These are phyloP conservation scores for Plectosphaerella sp. DNA, from an alignment of 2,329 filamentous ascomycete species.

Conservation along the genomic window DNA sequence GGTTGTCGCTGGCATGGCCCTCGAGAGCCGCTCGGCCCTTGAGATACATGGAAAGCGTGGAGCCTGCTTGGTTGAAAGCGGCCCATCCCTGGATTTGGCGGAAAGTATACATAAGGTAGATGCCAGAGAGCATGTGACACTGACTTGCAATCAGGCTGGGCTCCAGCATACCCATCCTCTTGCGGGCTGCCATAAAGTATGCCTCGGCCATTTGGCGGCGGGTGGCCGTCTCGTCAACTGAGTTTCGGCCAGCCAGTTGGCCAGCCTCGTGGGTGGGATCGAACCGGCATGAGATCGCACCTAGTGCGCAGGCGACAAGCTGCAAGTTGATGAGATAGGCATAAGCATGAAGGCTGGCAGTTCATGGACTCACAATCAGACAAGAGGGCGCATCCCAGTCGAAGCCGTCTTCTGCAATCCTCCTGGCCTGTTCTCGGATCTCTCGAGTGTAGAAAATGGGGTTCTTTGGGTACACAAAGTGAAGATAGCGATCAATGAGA, in stretches of 20 bases:
- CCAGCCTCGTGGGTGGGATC: neutral
- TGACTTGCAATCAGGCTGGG: slow-evolving; percentile 9
- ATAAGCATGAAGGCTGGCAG: neutral
- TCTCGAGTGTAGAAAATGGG: slow-evolving; percentile 16
- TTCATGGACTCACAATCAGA: neutral
- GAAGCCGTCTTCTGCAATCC: slow-evolving; percentile 16
- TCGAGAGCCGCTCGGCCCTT: slow-evolving; percentile 3
- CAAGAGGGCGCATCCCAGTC: slow-evolving; percentile 7
- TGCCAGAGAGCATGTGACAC: slow-evolving; percentile 11
- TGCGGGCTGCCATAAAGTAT: slow-evolving; percentile 8
- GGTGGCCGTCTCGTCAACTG: neutral
- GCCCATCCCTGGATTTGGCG: slow-evolving; percentile 11
- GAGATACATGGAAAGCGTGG: slow-evolving; percentile 5
- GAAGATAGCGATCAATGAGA: slow-evolving; percentile 17
- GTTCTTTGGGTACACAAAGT: slow-evolving; percentile 20
- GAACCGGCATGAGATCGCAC: slow-evolving; percentile 18
- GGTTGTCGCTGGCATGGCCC: neutral
- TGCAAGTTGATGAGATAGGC: slow-evolving; percentile 4
- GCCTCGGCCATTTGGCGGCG: slow-evolving; percentile 3
- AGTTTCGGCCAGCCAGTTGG: neutral
- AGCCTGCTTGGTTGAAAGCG: slow-evolving; percentile 7
- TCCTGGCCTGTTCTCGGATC: slow-evolving; percentile 14
- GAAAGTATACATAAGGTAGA: slow-evolving; percentile 12
- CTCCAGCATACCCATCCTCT: slow-evolving; percentile 11
- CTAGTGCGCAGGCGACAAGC: slow-evolving; percentile 25